Base-by-base conservation (phyloP, 1,284 basidiomycete genomes). In the Meira miltonrushii region DNA sequence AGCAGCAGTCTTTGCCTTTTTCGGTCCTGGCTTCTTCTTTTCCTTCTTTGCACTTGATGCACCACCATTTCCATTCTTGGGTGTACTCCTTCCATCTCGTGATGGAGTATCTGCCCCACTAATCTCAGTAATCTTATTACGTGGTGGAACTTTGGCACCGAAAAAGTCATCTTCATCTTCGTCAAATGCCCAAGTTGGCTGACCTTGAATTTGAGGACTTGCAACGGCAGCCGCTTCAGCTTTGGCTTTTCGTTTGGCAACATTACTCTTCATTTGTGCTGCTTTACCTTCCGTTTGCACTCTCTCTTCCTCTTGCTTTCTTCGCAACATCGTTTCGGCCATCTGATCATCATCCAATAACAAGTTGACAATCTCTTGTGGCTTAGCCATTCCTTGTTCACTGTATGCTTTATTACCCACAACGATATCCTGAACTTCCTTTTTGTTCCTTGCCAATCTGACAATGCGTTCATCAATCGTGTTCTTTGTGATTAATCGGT, bases 391-490 rank as follows among this genome's bases (percentile, higher is more conserved):
- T 64, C 78, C 79, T 17, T 73, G 74, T 60, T 78, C 77, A 39
- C 67, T 67, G 54, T 78, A 87, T 60, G 86, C 92, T 81, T 96
- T 96, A 81, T 90, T 93, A 60, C 95, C 95, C 13, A 98, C 95
- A 62, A 99, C 95, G 65, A 98, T 95, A 75, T 99, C 95, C 86
- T 98, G 95, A 8, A 71, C 70, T 62, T 71, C 68, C 58, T 75
- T 73, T 60, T 72, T 78, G 66, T 74, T 76, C 25, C 71, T 58
- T 38, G 71, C 66, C 11, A 74, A 59, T 41, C 84, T 90, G 19
- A 99, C 86, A 67, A 99, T 98, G 8, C 95, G 91, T 80, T 99
- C 94, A 79, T 99, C 95, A 75, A 99, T 97, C 0, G 95, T 98
- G 12, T 93, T 93, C 75, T 87, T 89, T 10, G 91, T 94, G 74